A percentile compares a stretch with the other conserved stretches of the same genome.
phyloP scores from a whole-genome alignment of 352 stramenopile species.

The Pythium brachiatum region DNA sequence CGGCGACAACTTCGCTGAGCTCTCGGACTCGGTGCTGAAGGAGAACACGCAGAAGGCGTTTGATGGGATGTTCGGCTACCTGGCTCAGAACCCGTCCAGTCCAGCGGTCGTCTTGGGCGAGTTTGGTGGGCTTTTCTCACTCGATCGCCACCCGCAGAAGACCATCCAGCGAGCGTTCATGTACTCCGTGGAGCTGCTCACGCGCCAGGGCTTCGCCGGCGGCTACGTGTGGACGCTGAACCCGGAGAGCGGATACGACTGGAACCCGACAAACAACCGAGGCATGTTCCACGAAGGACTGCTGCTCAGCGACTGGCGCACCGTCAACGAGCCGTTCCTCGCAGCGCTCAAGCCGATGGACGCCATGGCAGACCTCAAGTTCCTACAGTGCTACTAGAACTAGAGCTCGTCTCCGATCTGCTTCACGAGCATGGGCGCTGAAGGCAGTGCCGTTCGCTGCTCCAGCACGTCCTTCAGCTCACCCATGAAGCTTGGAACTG shows the following conservation, averaged over 20 bases:
- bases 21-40: constrained; percentile 22
- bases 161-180: constrained; percentile 52
- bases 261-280: constrained; percentile 35
- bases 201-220: constrained; percentile 38
- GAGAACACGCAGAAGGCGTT: constrained; percentile 19
- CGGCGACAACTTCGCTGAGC: constrained; percentile 42
- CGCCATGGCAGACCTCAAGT: constrained; percentile 35
- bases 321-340: constrained; percentile 48
- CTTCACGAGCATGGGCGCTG: constrained; percentile 32
- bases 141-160: constrained; percentile 43
- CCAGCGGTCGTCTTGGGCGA: constrained; percentile 56
- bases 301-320: constrained; percentile 48
- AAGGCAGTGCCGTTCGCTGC: constrained; percentile 31
- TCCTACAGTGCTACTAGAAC: constrained; percentile 53
- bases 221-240: constrained; percentile 76
- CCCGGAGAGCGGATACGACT: constrained; percentile 61
- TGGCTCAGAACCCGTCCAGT: constrained; percentile 24
- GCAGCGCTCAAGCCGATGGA: constrained; percentile 43
- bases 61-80: constrained; percentile 27
- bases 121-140: constrained; percentile 61
- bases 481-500: constrained; percentile 37
- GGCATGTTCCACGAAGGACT: constrained; percentile 46
- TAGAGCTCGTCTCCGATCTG: constrained; percentile 50
- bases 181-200: constrained; percentile 50
- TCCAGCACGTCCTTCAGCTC: constrained; percentile 60